Evolutionary conservation across 768 basidiomycete species (phyloP).

Genomic region (Boletus tomentosulus): DNA sequence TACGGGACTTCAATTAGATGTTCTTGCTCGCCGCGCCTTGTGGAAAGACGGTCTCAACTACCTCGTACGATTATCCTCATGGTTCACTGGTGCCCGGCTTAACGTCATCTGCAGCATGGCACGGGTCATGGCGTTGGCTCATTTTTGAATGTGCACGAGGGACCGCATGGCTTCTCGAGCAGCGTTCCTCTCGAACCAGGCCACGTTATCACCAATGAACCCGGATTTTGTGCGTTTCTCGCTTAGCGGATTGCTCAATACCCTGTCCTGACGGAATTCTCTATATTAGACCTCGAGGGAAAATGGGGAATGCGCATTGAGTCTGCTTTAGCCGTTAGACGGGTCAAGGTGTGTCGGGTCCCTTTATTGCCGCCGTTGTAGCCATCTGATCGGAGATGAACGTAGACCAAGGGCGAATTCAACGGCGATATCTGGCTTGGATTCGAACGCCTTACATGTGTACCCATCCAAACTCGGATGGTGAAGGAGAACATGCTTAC

Average conservation of each 20-base stretch:
- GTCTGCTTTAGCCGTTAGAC: constrained; percentile 73
- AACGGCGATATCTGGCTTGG: constrained; percentile 80
- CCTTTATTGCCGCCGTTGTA: constrained; percentile 3
- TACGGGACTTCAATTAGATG: constrained; percentile 77
- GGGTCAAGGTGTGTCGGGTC: constrained; percentile 39
- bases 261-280: constrained; percentile 12
- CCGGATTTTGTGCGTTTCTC: constrained; percentile 73
- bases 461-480: constrained; percentile 90
- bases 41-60: constrained; percentile 88
- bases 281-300: constrained; percentile 59
- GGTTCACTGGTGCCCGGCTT: constrained; percentile 6
- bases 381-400: constrained; percentile 5
- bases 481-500: constrained; percentile 81
- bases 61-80: constrained; percentile 42
- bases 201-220: constrained; percentile 91
- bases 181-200: constrained; percentile 72
- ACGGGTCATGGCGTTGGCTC: constrained; percentile 90
- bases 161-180: constrained; percentile 74
- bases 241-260: constrained; percentile 8
- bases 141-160: constrained; percentile 83
- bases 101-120: constrained; percentile 58
- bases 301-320: constrained; percentile 92
- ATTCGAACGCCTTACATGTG: constrained; percentile 89
- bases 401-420: constrained; percentile 65
- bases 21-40: constrained; percentile 81